Conservation (phyloP, 202 grass and related monocot genomes). For the Musa balbisiana region DNA sequence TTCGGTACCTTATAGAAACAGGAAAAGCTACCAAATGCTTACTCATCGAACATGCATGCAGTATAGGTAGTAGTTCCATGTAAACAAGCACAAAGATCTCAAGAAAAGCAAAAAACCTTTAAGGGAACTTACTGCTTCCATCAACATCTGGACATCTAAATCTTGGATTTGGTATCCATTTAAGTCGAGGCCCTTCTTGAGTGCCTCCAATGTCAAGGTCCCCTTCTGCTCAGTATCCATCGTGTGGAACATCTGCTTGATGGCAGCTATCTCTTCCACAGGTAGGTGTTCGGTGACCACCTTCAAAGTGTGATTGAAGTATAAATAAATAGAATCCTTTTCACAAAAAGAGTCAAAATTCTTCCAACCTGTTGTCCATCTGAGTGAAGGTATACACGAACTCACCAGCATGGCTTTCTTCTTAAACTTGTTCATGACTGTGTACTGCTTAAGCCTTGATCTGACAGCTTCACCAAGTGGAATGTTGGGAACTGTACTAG, state of each 20-base stretch:
- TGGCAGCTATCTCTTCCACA: constrained; percentile 47
- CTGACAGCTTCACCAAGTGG: constrained; percentile 68
- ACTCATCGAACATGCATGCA: background rate
- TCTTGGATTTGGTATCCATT: constrained; percentile 59
- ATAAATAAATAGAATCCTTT: constrained; percentile 7
- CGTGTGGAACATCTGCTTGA: constrained; percentile 75
- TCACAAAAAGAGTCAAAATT: background rate
- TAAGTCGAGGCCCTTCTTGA: constrained; percentile 62
- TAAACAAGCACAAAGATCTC: too few relatives aligned
- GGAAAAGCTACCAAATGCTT: too few relatives aligned
- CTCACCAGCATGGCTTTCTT: constrained; percentile 92
- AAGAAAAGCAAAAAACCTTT: background rate
- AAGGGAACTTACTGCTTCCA: constrained; percentile 77
- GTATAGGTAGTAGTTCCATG: background rate
- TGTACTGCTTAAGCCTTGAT: constrained; percentile 73
- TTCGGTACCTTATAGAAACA: too few relatives aligned
- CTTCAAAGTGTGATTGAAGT: constrained; percentile 24
- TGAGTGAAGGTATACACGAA: background rate
- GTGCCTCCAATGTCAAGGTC: constrained; percentile 64
- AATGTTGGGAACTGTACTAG: constrained; percentile 57
- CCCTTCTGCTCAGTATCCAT: constrained; percentile 77
- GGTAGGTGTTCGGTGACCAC: constrained; percentile 68
- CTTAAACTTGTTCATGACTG: constrained; percentile 93
- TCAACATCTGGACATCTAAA: constrained; percentile 65
- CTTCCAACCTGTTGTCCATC: background rate